phyloP scores from a whole-genome alignment of 2,329 filamentous ascomycete species.

The Aspergillus sojae region DNA sequence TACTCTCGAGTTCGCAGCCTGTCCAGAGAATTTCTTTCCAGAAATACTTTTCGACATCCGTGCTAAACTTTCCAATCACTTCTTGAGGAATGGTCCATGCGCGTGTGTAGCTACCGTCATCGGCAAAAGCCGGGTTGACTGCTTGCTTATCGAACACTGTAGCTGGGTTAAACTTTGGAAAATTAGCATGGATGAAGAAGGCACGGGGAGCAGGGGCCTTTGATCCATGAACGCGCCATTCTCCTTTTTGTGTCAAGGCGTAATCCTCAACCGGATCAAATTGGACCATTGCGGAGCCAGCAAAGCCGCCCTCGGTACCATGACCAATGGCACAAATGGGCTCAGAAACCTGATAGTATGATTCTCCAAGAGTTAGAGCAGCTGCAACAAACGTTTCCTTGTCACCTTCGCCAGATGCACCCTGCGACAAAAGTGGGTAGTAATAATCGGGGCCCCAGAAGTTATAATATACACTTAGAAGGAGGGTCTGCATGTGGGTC shows the following conservation, averaged over 20 bases:
- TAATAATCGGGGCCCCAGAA: constrained; percentile 49
- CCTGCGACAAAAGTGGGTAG: constrained; percentile 51
- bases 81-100: constrained; percentile 36
- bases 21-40: constrained; percentile 45
- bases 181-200: constrained; percentile 46
- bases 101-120: constrained; percentile 36
- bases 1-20: constrained; percentile 40
- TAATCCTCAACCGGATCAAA: constrained; percentile 40
- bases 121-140: constrained; percentile 33
- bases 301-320: constrained; percentile 30
- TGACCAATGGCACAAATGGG: constrained; percentile 39
- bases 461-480: constrained; percentile 56
- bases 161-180: constrained; percentile 44
- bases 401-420: constrained; percentile 53
- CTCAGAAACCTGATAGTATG: constrained; percentile 47
- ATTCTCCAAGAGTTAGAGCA: constrained; percentile 41
- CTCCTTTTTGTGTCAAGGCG: constrained; percentile 26
- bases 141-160: constrained; percentile 36
- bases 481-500: constrained; percentile 44
- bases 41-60: constrained; percentile 40
- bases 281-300: constrained; percentile 43
- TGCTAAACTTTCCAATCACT: constrained; percentile 33
- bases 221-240: constrained; percentile 30
- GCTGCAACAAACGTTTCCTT: constrained; percentile 55
- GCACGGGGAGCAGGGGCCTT: constrained; percentile 32